Evolutionary conservation across 257 asterid species (phyloP), one percentile per base, ranked within the genome.

Genomic region (Fraxinus americana): DNA sequence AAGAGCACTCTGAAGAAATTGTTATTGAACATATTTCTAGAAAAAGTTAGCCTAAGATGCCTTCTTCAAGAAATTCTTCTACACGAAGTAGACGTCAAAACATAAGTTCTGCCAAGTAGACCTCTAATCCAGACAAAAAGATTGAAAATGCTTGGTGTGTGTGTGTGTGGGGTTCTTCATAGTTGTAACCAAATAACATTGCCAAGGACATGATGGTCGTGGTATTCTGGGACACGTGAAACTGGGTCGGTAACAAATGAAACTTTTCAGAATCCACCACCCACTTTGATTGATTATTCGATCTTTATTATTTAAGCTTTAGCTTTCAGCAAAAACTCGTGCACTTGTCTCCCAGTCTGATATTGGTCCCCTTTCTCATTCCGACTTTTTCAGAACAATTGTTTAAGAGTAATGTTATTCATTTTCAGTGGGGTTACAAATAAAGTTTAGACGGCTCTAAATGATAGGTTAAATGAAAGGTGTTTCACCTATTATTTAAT

Each of bases 321-420:
- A 61, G 69, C 35, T 63, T 63, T 63, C 69, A 63, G 69, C 69
- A 63, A 9, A 63, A 9, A 63, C 36, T 63, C 12, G 69, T 63
- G 19, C 35, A 25, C 19, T 27, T 25, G 69, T 63, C 69, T 63
- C 69, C 69, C 69, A 63, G 4, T 7, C 23, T 5, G 30, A 59
- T 21, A 2, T 48, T 16, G 59, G 8, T 48, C 59, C 59, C 59
- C 17, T 48, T n/a, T 16, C n/a, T 48, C 59, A 14, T 48, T 48
- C 16, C 59, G 16, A 16, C 59, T 16, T 14, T 48, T 48, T 16
- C 59, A 48, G 7, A 48, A 14, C n/a, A 48, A 14, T 41, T 41
- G 4, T 39, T 39, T 36, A 36, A 25, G 27, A 25, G 27, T 25
- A 25, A 25, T 25, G 27, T 25, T 25, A 25, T 25, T 25, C 0